Evolutionary conservation across 306 rosid genomes (phyloP).

Genomic region (Medicago ruthenica): DNA sequence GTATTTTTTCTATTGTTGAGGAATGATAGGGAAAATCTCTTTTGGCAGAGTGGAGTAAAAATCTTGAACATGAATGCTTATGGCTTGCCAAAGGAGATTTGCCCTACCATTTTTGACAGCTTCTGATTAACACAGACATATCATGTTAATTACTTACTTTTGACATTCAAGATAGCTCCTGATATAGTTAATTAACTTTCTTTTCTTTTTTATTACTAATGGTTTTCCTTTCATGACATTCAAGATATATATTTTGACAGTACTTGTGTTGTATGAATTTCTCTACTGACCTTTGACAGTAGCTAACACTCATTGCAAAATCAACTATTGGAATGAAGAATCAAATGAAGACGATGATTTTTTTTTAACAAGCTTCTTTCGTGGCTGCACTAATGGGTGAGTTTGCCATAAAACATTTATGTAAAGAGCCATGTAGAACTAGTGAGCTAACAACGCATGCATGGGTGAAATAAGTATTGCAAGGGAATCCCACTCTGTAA

Average conservation of each 20-base stretch:
- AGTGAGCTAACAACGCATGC: too few relatives aligned
- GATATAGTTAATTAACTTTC: background rate
- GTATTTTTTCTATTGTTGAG: constrained; percentile 48
- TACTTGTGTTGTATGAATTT: background rate
- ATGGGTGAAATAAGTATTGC: too few relatives aligned
- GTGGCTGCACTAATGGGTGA: too few relatives aligned
- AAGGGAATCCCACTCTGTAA: too few relatives aligned
- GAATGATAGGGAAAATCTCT: constrained; percentile 77
- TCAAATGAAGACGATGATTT: too few relatives aligned
- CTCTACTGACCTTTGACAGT: too few relatives aligned
- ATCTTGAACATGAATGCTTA: constrained; percentile 42
- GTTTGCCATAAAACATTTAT: too few relatives aligned
- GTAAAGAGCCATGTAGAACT: too few relatives aligned
- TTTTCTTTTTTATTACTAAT: constrained; percentile 12
- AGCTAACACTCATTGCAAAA: too few relatives aligned
- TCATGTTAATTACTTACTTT: background rate
- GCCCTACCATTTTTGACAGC: constrained; percentile 76
- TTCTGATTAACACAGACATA: background rate
- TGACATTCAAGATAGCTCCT: background rate
- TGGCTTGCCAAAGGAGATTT: constrained; percentile 89
- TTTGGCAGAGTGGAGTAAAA: constrained; percentile 58
- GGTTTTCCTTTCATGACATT: constrained; percentile 16
- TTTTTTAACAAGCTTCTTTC: too few relatives aligned
- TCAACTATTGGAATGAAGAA: too few relatives aligned
- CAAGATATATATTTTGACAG: constrained; percentile 23